These are phyloP conservation scores for Eucalyptus pauciflora DNA, from an alignment of 345 rosid genomes.

Conservation along the genomic window DNA sequence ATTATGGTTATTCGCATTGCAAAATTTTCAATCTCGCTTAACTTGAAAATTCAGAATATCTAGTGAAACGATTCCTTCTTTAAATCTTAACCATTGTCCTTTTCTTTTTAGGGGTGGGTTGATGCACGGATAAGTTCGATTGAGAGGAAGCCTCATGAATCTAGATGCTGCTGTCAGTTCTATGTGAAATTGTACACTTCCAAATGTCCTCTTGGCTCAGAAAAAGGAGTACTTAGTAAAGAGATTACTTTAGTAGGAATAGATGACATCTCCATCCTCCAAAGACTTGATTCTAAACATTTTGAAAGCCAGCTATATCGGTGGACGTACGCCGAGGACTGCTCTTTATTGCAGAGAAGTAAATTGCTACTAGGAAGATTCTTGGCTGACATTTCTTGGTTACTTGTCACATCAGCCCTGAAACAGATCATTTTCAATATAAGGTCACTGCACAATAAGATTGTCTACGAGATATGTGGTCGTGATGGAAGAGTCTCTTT, in stretches of 20 bases:
- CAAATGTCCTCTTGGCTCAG: constrained; percentile 48
- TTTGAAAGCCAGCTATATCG: constrained; percentile 36
- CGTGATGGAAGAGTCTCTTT: neutral
- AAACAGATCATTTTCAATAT: constrained; percentile 38
- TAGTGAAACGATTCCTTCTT: neutral
- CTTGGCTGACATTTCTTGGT: constrained; percentile 52
- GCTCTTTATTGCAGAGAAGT: constrained; percentile 26
- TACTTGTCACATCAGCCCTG: constrained; percentile 54
- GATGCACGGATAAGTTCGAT: constrained; percentile 75
- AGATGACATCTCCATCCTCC: constrained; percentile 50
- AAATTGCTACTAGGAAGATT: constrained; percentile 61
- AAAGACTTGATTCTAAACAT: constrained; percentile 35
- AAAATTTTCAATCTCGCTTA: neutral
- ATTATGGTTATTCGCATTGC: neutral
- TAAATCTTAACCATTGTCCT: neutral
- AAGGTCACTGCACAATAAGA: constrained; percentile 42
- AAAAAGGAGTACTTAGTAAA: constrained; percentile 37
- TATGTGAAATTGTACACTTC: constrained; percentile 39
- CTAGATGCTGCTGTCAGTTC: constrained; percentile 53
- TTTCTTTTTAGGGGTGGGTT: constrained; percentile 42
- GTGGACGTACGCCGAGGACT: constrained; percentile 62
- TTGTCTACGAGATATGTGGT: constrained; percentile 46
- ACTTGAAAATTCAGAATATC: neutral
- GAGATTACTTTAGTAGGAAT: constrained; percentile 31
- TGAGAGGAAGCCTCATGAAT: constrained; percentile 64